Percentiles rank a stretch among this genome's conserved stretches.
phyloP scores from a whole-genome alignment of 2,329 filamentous ascomycete species.

The Pestalotiopsis sp. region DNA sequence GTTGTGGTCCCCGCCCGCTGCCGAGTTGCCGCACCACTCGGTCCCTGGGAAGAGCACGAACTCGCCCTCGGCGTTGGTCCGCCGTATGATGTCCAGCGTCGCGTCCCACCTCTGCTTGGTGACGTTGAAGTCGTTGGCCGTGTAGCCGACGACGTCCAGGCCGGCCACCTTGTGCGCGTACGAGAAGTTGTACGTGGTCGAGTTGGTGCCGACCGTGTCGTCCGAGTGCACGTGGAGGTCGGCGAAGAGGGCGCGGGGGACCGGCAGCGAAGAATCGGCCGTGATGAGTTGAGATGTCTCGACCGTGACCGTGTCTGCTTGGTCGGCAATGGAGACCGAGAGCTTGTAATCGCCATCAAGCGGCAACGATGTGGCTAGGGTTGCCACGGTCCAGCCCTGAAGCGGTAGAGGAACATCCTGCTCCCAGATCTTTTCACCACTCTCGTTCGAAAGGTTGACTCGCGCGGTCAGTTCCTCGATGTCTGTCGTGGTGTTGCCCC shows the following conservation, averaged over 20 bases:
- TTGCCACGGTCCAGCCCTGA: not conserved
- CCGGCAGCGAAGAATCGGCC: constrained; percentile 11
- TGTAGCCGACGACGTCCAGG: constrained; percentile 37
- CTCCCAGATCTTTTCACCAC: not conserved
- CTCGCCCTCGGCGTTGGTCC: constrained; percentile 9
- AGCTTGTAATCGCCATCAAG: constrained; percentile 15
- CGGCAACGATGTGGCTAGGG: not conserved
- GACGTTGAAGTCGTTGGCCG: constrained; percentile 39
- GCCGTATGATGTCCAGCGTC: constrained; percentile 25
- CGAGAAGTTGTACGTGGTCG: constrained; percentile 35
- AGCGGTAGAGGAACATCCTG: not conserved
- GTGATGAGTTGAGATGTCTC: not conserved
- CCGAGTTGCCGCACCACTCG: constrained; percentile 28
- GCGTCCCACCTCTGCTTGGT: constrained; percentile 31
- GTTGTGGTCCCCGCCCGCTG: constrained; percentile 35
- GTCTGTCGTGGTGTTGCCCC: constrained; percentile 28
- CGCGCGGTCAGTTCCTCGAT: constrained; percentile 8
- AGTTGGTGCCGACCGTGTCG: constrained; percentile 37
- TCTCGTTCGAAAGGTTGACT: constrained; percentile 6
- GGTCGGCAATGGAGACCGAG: not conserved
- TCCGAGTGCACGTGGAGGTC: constrained; percentile 38
- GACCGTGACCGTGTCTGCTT: not conserved
- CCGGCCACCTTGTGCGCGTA: constrained; percentile 35
- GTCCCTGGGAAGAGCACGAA: constrained; percentile 14
- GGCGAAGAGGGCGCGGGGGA: constrained; percentile 29